phyloP scores from a whole-genome alignment of 1,284 basidiomycete species.

The Puccinia hordei region DNA sequence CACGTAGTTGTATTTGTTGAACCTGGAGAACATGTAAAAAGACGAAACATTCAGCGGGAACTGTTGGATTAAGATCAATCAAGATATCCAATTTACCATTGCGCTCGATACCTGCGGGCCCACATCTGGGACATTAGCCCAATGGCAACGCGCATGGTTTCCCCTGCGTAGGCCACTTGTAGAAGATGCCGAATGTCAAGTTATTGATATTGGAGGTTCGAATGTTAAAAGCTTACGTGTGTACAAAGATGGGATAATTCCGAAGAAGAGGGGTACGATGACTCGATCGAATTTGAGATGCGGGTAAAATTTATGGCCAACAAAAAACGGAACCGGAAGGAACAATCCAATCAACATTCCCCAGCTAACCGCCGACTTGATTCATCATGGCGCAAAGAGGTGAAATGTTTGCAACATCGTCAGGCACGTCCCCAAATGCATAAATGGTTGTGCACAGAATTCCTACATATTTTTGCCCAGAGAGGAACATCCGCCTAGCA shows the following conservation, averaged over 20 bases:
- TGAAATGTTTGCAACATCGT: background rate
- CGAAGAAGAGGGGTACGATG: conserved; percentile 20
- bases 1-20: conserved; percentile 38
- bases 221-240: background rate
- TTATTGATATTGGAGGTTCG: background rate
- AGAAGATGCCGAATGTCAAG: background rate
- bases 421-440: too few species aligned
- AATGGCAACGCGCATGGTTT: conserved; percentile 20
- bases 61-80: background rate
- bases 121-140: conserved; percentile 37
- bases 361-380: conserved; percentile 1
- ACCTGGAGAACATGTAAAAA: conserved; percentile 13
- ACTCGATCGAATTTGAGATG: conserved; percentile 7
- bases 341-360: conserved; percentile 8
- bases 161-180: conserved; percentile 32
- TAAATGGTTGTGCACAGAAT: background rate
- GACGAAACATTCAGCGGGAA: background rate
- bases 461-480: conserved; percentile 28
- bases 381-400: background rate
- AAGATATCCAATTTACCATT: conserved; percentile 12
- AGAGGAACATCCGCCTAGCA: conserved; percentile 14
- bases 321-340: conserved; percentile 30
- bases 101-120: conserved; percentile 26
- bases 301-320: conserved; percentile 27
- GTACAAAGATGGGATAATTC: conserved; percentile 1